Evolutionary conservation across 495 filamentous ascomycete species (phyloP), one percentile per base, ranked within the genome.

Genomic region (Mytilinidion resinicola): DNA sequence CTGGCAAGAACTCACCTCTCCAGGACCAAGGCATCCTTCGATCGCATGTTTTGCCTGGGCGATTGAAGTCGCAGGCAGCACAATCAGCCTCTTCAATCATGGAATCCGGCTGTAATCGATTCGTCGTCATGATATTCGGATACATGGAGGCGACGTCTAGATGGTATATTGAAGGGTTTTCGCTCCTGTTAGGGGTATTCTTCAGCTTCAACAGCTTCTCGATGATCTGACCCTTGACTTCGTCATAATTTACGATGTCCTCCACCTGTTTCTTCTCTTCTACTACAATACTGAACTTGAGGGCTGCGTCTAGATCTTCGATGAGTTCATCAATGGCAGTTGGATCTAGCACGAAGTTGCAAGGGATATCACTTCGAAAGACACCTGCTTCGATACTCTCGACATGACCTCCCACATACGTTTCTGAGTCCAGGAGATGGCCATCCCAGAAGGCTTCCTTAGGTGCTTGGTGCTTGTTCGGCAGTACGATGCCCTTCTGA

Each of bases 61-160:
- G 79, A 62, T 99, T 99, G 79, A 99, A 99, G 66, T 99, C 93
- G 70, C 93, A 99, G 8, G 95, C 91, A 0, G 93, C 93, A 67
- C 93, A 99, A 61, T 93, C 86, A 3, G 95, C 91, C 68, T 99
- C 93, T 46, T 91, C 74, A 39, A 97, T 96, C 90, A 99, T 93
- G 4, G 95, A 97, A 70, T 99, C 93, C 1, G 93, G 93, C 56
- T 99, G 93, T 34, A 99, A 73, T 65, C 93, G 89, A 67, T 99
- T 99, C 9, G 95, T 99, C 4, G 93, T 97, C 95, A 99, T 99
- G 73, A 99, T 99, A 69, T 99, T 99, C 15, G 93, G 93, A 71
- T 99, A 99, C 93, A 99, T 99, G 52, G 93, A 96, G 14, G 93
- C 93, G 47, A 99, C 93, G 65, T 99, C 93, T 69, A 99, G 77